Percentiles rank a stretch among this genome's conserved stretches.
Conservation (phyloP, 305 asterid genomes). For the Fraxinus xanthoxyloides region DNA sequence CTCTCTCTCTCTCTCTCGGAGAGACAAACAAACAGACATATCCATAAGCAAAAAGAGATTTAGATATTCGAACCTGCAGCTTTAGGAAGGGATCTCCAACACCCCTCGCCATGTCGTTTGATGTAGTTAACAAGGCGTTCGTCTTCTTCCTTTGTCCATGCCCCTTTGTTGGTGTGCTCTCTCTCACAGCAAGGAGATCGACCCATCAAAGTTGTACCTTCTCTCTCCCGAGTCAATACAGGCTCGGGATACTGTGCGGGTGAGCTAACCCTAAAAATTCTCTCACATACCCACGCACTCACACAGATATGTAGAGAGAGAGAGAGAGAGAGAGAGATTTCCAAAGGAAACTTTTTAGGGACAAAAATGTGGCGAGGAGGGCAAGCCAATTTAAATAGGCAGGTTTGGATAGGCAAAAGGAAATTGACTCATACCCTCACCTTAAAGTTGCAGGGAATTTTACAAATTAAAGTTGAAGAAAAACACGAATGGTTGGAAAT, state of each 20-base stretch:
- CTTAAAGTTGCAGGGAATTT: background rate
- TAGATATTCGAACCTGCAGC: slow-evolving; percentile 28
- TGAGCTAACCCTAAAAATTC: background rate
- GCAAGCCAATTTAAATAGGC: background rate
- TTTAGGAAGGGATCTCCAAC: slow-evolving; percentile 55
- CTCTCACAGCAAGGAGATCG: slow-evolving; percentile 52
- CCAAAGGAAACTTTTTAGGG: background rate
- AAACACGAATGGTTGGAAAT: slow-evolving; percentile 40
- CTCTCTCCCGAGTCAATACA: background rate
- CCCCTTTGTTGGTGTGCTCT: slow-evolving; percentile 49
- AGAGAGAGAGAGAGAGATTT: background rate
- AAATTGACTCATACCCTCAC: background rate
- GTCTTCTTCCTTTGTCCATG: slow-evolving; percentile 53
- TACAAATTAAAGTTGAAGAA: slow-evolving; percentile 24
- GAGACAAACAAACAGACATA: background rate
- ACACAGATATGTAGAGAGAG: background rate
- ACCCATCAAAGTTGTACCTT: slow-evolving; percentile 28
- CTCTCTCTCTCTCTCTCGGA: background rate
- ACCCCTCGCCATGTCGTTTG: slow-evolving; percentile 43
- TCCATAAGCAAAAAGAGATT: background rate
- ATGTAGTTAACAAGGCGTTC: slow-evolving; percentile 32
- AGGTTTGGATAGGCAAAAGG: background rate
- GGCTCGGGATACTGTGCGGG: background rate
- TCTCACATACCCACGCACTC: background rate
- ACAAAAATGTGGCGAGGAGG: background rate